Evolutionary conservation across 2,329 filamentous ascomycete genomes (phyloP).

Genomic region (Aureobasidium zeae): DNA sequence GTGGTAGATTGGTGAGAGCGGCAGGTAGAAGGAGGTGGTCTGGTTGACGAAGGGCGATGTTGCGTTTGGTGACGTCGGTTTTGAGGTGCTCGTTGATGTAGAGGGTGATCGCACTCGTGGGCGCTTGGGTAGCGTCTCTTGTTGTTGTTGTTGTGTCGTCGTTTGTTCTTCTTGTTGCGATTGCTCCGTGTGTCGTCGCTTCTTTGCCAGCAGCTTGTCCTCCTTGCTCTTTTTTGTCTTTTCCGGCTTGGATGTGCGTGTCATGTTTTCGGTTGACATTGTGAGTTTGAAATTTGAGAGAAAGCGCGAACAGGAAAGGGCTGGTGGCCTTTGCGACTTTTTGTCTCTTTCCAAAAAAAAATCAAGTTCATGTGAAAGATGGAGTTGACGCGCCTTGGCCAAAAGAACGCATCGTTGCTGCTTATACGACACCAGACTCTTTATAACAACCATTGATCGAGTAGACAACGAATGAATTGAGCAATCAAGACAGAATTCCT

Average conservation of each 20-base stretch:
- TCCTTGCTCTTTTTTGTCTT: slow-evolving; percentile 35
- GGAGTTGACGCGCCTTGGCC: neutral
- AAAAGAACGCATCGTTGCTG: no score
- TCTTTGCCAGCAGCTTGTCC: slow-evolving; percentile 25
- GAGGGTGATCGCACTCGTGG: neutral
- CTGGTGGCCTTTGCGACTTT: no score
- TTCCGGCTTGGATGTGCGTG: slow-evolving; percentile 20
- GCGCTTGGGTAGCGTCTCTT: slow-evolving; percentile 16
- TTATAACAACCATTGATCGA: no score
- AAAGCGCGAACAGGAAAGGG: neutral
- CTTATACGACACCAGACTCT: no score
- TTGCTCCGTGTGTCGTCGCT: slow-evolving; percentile 18
- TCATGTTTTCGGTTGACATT: slow-evolving; percentile 21
- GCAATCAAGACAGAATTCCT: no score
- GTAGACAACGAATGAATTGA: no score
- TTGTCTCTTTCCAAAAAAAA: no score
- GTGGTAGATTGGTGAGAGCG: slow-evolving; percentile 63
- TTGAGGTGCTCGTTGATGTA: neutral
- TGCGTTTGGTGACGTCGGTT: slow-evolving; percentile 23
- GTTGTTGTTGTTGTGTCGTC: slow-evolving; percentile 16
- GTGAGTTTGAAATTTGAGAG: neutral
- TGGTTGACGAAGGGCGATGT: slow-evolving; percentile 69
- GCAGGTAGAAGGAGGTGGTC: slow-evolving; percentile 70
- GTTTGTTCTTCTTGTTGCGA: slow-evolving; percentile 15
- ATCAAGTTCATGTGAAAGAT: slow-evolving; percentile 1